Conservation (phyloP, 441 rosid genomes). For the Aleurites moluccanus region DNA sequence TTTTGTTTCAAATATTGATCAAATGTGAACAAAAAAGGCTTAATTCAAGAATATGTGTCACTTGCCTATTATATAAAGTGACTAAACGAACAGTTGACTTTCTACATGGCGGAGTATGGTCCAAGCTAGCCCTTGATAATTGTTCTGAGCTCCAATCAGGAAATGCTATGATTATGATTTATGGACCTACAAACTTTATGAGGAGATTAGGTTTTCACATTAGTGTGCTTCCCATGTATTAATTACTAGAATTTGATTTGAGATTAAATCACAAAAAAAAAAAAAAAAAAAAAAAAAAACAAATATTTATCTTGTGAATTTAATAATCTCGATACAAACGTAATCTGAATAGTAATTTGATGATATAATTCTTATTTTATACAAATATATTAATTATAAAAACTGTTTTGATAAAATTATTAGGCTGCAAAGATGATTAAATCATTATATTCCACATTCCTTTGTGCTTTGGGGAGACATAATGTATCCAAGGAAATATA, state of each 20-base stretch:
- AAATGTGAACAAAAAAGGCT: not conserved
- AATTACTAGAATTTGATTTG: not conserved
- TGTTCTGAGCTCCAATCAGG: not conserved
- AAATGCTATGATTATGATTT: not conserved
- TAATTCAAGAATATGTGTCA: not conserved
- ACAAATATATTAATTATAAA: too few species aligned
- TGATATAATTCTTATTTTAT: too few species aligned
- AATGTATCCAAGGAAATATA: not conserved
- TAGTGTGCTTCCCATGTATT: not conserved
- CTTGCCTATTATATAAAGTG: not conserved
- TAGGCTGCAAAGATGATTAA: not conserved
- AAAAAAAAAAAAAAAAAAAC: too few species aligned
- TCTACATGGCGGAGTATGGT: not conserved
- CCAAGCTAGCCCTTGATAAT: not conserved
- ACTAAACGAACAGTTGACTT: slow-evolving; percentile 6
- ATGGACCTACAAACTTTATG: not conserved
- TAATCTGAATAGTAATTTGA: too few species aligned
- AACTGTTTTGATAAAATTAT: too few species aligned
- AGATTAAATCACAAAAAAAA: not conserved
- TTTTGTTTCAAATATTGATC: slow-evolving; percentile 11
- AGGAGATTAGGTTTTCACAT: not conserved
- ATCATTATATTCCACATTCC: not conserved
- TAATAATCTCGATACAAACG: not conserved
- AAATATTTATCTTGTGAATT: not conserved
- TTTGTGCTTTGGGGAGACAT: slow-evolving; percentile 7